A percentile compares a stretch with the other conserved stretches of the same genome.
These are phyloP conservation scores for Byssothecium circinans DNA, from an alignment of 2,329 filamentous ascomycete genomes.

Conservation along the genomic window DNA sequence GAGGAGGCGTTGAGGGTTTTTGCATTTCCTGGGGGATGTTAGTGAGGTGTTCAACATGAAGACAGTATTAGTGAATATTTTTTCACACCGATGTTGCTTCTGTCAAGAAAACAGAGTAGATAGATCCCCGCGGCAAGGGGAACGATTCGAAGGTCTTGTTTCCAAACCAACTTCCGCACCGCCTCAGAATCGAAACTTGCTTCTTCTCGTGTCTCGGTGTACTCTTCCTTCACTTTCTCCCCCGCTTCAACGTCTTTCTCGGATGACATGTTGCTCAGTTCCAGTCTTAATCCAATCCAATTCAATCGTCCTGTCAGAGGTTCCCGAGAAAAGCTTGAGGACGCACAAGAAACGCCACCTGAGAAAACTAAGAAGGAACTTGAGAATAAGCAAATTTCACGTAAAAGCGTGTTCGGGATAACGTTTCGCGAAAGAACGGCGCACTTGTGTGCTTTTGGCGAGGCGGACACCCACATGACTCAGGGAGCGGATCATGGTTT, in stretches of 20 bases:
- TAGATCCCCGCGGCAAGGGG: constrained; percentile 7
- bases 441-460: not conserved
- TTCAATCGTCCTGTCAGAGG: no score
- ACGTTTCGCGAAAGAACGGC: not conserved
- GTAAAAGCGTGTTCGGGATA: not conserved
- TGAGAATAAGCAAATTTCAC: no score
- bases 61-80: not conserved
- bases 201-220: not conserved
- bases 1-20: constrained; percentile 64
- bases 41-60: not conserved
- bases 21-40: constrained; percentile 32
- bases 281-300: no score
- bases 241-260: not conserved
- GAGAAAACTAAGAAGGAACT: no score
- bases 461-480: not conserved
- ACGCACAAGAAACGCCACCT: not conserved
- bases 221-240: not conserved
- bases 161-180: constrained; percentile 1
- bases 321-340: not conserved
- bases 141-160: constrained; percentile 8
- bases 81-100: constrained; percentile 45
- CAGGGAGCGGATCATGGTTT: not conserved
- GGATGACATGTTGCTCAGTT: not conserved
- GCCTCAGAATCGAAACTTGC: not conserved
- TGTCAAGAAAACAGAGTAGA: constrained; percentile 23